These are phyloP conservation scores for Niveomyces coronatus DNA, from an alignment of 2,329 filamentous ascomycete species.

Conservation along the genomic window DNA sequence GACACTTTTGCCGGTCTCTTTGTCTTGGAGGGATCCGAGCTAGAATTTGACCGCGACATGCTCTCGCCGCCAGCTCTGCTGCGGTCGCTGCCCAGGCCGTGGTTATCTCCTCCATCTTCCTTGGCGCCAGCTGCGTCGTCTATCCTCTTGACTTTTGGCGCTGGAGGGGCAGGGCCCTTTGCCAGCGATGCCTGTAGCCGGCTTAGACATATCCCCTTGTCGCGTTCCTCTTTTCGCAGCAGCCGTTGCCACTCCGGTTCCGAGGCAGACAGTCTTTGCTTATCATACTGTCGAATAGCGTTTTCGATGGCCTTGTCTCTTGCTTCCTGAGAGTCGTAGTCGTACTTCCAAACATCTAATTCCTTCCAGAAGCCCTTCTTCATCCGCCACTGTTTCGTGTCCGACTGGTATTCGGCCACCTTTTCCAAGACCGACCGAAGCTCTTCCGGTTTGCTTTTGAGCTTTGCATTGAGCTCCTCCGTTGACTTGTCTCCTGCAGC, in stretches of 20 bases:
- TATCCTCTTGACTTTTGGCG: slow-evolving; percentile 40
- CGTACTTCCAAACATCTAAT: slow-evolving; percentile 52
- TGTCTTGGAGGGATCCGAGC: slow-evolving; percentile 38
- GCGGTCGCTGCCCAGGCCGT: slow-evolving; percentile 20
- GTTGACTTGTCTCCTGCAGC: slow-evolving; percentile 43
- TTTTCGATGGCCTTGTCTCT: slow-evolving; percentile 52
- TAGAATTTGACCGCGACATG: slow-evolving; percentile 41
- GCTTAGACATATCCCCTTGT: slow-evolving; percentile 49
- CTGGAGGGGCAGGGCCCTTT: slow-evolving; percentile 35
- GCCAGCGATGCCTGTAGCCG: slow-evolving; percentile 50
- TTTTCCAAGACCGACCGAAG: slow-evolving; percentile 46
- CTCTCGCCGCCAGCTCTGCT: slow-evolving; percentile 26
- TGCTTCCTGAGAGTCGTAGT: slow-evolving; percentile 42
- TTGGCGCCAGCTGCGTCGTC: slow-evolving; percentile 35
- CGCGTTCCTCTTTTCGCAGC: slow-evolving; percentile 46
- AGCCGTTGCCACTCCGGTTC: slow-evolving; percentile 53
- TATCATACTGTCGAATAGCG: slow-evolving; percentile 49
- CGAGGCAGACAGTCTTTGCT: slow-evolving; percentile 42
- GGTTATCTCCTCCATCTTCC: slow-evolving; percentile 25
- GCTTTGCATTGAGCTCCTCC: slow-evolving; percentile 38
- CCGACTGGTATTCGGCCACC: slow-evolving; percentile 41
- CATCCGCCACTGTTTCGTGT: slow-evolving; percentile 42
- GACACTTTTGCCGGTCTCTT: slow-evolving; percentile 48
- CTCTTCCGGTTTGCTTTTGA: slow-evolving; percentile 42
- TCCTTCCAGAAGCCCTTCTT: slow-evolving; percentile 52